Conservation (phyloP, 129 eudicot genomes). For the Chrysanthemum makinoi region DNA sequence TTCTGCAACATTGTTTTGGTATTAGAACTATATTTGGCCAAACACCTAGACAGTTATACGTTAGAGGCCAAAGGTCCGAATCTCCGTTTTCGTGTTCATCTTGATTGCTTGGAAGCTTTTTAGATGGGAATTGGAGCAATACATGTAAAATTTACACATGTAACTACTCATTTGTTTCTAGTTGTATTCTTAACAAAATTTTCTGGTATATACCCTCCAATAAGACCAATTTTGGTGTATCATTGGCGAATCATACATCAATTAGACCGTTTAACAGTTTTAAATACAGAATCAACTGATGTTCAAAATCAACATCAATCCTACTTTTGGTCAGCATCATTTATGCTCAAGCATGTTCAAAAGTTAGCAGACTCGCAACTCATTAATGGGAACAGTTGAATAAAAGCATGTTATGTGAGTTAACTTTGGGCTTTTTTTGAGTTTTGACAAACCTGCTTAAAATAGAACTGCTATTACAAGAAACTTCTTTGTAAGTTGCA, state of each 20-base stretch:
- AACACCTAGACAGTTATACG: constrained; percentile 3
- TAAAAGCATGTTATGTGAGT: too few species aligned
- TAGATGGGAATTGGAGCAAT: constrained; percentile 22
- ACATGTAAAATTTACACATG: constrained; percentile 33
- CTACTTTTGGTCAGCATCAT: too few species aligned
- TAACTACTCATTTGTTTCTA: constrained; percentile 25
- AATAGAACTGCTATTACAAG: too few species aligned
- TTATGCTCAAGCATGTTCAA: too few species aligned
- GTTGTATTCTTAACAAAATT: constrained; percentile 8
- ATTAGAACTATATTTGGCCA: constrained; percentile 25
- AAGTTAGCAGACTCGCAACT: too few species aligned
- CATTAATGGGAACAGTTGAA: too few species aligned
- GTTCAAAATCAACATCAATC: too few species aligned
- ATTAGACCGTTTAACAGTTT: background rate
- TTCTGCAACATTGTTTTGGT: constrained; percentile 13
- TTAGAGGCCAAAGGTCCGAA: constrained; percentile 17
- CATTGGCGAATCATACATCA: background rate
- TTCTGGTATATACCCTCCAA: background rate
- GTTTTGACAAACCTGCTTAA: too few species aligned
- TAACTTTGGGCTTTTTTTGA: too few species aligned
- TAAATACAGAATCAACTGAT: too few species aligned
- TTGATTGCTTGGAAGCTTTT: constrained; percentile 22
- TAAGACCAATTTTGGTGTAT: background rate
- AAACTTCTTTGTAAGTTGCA: too few species aligned
- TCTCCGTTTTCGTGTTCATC: constrained; percentile 21